A percentile compares a stretch with the other conserved stretches of the same genome.
Conservation (phyloP, 2,329 filamentous ascomycete species). For the Phoma sp. region DNA sequence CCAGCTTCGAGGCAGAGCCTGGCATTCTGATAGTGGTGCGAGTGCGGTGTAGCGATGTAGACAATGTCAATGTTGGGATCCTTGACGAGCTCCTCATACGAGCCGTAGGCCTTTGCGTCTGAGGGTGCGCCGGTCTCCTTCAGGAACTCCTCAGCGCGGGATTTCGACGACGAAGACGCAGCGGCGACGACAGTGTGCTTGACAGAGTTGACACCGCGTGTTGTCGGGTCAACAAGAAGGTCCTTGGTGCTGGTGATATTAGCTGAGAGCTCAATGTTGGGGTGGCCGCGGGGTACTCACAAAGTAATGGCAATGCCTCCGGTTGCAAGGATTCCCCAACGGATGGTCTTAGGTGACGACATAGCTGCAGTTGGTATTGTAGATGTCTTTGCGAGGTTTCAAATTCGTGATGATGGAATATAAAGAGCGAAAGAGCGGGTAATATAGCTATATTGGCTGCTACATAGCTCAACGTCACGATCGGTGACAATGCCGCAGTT, state of each 20-base stretch:
- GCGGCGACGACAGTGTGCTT: slow-evolving; percentile 80
- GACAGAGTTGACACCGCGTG: slow-evolving; percentile 74
- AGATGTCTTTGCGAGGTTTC: background rate
- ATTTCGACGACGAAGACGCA: slow-evolving; percentile 76
- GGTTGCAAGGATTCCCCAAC: slow-evolving; percentile 58
- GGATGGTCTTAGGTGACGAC: slow-evolving; percentile 48
- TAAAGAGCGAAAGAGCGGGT: background rate
- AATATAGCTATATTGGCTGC: slow-evolving; percentile 13
- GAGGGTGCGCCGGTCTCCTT: slow-evolving; percentile 72
- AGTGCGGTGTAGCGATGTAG: slow-evolving; percentile 90
- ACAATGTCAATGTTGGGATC: slow-evolving; percentile 83
- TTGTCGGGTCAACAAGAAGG: slow-evolving; percentile 74
- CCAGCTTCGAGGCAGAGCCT: slow-evolving; percentile 84
- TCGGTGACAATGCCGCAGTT: slow-evolving; percentile 5
- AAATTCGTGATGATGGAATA: background rate
- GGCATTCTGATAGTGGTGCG: slow-evolving; percentile 90
- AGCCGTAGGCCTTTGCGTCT: slow-evolving; percentile 76
- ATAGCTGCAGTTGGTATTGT: slow-evolving; percentile 24
- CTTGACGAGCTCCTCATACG: slow-evolving; percentile 80
- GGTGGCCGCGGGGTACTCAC: slow-evolving; percentile 36
- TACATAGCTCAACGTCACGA: slow-evolving; percentile 17
- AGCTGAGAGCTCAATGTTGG: slow-evolving; percentile 17
- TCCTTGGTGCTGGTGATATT: slow-evolving; percentile 65
- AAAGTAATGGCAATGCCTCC: slow-evolving; percentile 58
- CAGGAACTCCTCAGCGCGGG: slow-evolving; percentile 76